A percentile compares a stretch with the other conserved stretches of the same genome.
Evolutionary conservation across 257 asterid species (phyloP).

Genomic region (Salvia splendens): DNA sequence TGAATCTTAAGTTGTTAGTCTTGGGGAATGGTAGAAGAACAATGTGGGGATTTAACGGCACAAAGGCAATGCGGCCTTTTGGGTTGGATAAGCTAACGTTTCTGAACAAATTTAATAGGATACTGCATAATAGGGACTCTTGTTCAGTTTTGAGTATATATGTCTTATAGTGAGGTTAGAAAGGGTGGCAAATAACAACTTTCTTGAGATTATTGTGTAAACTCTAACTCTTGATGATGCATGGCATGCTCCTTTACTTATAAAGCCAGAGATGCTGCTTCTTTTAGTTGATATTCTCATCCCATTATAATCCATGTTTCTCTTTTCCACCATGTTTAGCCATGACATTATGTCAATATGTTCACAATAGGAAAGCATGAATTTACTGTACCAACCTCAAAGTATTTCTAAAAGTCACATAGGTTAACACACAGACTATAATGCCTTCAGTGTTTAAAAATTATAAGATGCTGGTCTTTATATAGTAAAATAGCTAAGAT

Average conservation of each 20-base stretch:
- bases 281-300: background rate
- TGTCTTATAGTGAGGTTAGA: constrained; percentile 11
- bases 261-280: background rate
- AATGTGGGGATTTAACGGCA: background rate
- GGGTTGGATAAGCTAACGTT: background rate
- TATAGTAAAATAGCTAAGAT: background rate
- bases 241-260: too few relatives aligned
- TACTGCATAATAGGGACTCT: background rate
- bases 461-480: background rate
- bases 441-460: background rate
- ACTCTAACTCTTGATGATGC: background rate
- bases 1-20: background rate
- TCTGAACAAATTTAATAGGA: background rate
- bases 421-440: background rate
- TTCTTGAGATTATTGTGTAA: background rate
- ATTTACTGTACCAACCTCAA: too few relatives aligned
- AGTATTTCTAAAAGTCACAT: too few relatives aligned
- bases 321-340: background rate
- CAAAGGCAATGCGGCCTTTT: background rate
- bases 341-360: background rate
- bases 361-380: too few relatives aligned
- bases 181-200: background rate
- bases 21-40: background rate
- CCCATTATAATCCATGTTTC: background rate
- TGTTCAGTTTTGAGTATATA: background rate